Percentiles rank a stretch among this genome's conserved stretches.
These are phyloP conservation scores for Dryas drummondii DNA, from an alignment of 306 rosid genomes.

Conservation along the genomic window DNA sequence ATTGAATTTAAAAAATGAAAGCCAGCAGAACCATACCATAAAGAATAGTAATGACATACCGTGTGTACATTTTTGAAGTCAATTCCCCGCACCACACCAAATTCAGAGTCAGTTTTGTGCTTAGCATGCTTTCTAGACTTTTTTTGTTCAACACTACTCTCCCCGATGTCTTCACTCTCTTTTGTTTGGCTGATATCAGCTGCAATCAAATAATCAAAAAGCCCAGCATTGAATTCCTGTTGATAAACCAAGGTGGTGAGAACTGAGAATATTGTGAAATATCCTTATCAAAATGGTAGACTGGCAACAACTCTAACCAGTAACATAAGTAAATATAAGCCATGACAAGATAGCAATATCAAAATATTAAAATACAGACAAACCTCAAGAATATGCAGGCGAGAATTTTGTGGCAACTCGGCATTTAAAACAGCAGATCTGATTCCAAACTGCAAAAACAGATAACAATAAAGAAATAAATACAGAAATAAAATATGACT, in stretches of 20 bases:
- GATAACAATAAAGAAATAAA: conserved; percentile 7
- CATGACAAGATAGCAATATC: background rate
- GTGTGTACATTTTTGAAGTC: conserved; percentile 92
- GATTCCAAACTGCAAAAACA: conserved; percentile 72
- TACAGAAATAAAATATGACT: background rate
- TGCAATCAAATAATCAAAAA: conserved; percentile 92
- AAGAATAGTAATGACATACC: conserved; percentile 46
- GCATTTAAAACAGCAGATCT: conserved; percentile 94
- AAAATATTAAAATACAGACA: conserved; percentile 19
- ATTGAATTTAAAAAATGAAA: background rate
- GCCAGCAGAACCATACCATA: background rate
- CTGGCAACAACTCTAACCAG: conserved; percentile 6
- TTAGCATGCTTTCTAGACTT: conserved; percentile 50
- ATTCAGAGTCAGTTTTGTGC: conserved; percentile 77
- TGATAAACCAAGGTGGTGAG: conserved; percentile 23
- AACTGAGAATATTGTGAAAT: conserved; percentile 5
- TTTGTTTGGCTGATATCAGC: conserved; percentile 73
- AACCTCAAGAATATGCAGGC: conserved; percentile 97
- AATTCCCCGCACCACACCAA: conserved; percentile 93
- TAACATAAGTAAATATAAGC: background rate
- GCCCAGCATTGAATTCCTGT: conserved; percentile 99
- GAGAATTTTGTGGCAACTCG: conserved; percentile 96
- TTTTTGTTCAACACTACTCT: conserved; percentile 39
- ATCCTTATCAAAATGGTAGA: conserved; percentile 12
- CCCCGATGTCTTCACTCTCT: conserved; percentile 59